Evolutionary conservation across 441 rosid species (phyloP).

Genomic region (Mallotus japonicus): DNA sequence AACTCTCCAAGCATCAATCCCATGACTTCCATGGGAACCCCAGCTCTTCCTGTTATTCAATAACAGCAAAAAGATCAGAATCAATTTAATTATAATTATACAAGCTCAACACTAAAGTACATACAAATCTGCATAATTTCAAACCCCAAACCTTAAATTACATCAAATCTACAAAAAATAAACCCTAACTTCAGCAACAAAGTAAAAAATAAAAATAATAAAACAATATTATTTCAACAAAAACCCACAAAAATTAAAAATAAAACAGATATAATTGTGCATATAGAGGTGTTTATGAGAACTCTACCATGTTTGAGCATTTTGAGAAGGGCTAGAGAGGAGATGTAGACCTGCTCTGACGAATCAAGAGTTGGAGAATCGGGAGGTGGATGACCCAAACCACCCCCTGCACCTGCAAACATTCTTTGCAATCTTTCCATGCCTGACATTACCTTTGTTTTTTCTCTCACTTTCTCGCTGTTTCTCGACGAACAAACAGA

Average conservation of each 20-base stretch:
- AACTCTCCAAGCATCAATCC: constrained; percentile 99
- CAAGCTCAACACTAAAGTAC: too few species aligned
- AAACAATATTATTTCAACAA: neutral
- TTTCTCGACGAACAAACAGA: neutral
- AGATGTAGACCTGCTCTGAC: constrained; percentile 86
- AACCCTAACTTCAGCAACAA: constrained; percentile 23
- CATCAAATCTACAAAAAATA: neutral
- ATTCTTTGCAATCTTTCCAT: constrained; percentile 83
- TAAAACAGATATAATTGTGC: neutral
- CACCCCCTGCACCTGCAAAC: constrained; percentile 85
- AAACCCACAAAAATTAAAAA: neutral
- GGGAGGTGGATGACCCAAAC: constrained; percentile 76
- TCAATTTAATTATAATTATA: too few species aligned
- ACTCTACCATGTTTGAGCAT: constrained; percentile 76
- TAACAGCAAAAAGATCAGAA: too few species aligned
- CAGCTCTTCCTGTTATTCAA: constrained; percentile 71
- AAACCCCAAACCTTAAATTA: too few species aligned
- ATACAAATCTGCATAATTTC: too few species aligned
- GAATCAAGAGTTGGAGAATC: constrained; percentile 83
- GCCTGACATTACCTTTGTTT: constrained; percentile 31
- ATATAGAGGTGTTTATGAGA: neutral
- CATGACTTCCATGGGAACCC: constrained; percentile 99
- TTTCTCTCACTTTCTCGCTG: neutral
- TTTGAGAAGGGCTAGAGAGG: constrained; percentile 85
- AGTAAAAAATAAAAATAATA: neutral